Evolutionary conservation across 23 red algal species (phyloP), one percentile per base, ranked within the genome.

Genomic region (Gracilaria gracilis): DNA sequence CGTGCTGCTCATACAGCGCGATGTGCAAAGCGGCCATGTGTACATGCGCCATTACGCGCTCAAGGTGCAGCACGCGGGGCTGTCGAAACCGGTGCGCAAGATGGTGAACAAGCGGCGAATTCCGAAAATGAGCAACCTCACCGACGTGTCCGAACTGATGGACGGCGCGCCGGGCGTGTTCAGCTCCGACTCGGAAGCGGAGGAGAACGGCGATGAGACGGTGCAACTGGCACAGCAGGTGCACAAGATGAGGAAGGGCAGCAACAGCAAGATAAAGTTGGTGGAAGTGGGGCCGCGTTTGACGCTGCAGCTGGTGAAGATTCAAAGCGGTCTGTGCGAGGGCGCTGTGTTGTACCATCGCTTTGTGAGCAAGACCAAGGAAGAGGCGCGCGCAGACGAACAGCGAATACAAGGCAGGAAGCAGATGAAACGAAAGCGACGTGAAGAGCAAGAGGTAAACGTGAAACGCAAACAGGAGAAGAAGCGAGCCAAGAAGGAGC

Each of bases 261-360:
- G 69, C 40, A 85, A 73, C 35, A 85, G 79, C 44, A 50, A 91
- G 9, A 79, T 99, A 36, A 89, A 92, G 59, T 77, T 99, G 67
- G 79, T 93, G 29, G 97, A 99, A 69, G 69, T 96, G 21, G 97
- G 97, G 13, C 97, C 97, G 29, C 46, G 97, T 17, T 59, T 99
- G 51, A 87, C 39, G 28, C 80, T 99, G 64, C 32, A 85, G 49
- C 82, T 99, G 23, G 76, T 94, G 47, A 95, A 99, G 77, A 67
- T 94, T 38, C 75, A 96, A 62, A 87, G 61, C 50, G 94, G 93
- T 17, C 40, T 99, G 12, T 99, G 91, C 78, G 83, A 80, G 21
- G 97, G 97, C 17, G 84, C 79, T 11, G 79, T 96, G 28, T 57
- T 99, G 48, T 96, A 94, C 66, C 91, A 95, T 51, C 67, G 50